Conservation (phyloP, 306 rosid genomes). For the Cucumis cinereus region DNA sequence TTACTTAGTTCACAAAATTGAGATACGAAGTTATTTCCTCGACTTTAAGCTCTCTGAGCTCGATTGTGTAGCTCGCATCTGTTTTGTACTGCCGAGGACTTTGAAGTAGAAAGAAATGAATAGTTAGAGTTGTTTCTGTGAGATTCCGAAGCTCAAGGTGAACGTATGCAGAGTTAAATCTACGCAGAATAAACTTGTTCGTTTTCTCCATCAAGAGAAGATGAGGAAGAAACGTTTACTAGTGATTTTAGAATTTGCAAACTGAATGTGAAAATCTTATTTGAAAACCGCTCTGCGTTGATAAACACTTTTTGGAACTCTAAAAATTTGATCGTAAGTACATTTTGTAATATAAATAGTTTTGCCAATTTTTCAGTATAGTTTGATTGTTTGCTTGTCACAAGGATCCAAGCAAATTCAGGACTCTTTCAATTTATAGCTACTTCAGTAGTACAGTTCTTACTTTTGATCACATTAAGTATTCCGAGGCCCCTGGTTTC, state of each 20-base stretch:
- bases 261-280: neutral
- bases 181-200: neutral
- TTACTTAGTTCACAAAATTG: neutral
- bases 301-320: neutral
- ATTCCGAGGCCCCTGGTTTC: neutral
- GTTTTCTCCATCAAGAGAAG: neutral
- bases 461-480: neutral
- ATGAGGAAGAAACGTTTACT: neutral
- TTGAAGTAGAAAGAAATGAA: neutral
- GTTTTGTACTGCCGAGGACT: neutral
- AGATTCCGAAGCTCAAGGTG: neutral
- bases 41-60: conserved; percentile 6
- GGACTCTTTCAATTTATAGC: neutral
- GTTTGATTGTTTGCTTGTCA: neutral
- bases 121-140: neutral
- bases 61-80: neutral
- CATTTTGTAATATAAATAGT: neutral
- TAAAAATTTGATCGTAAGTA: neutral
- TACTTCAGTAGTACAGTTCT: neutral
- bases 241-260: neutral
- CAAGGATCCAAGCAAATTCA: neutral
- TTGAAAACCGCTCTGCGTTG: neutral
- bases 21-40: neutral
- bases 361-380: neutral
- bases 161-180: neutral